Evolutionary conservation across 202 grass and related monocot species (phyloP).

Genomic region (Setaria italica): DNA sequence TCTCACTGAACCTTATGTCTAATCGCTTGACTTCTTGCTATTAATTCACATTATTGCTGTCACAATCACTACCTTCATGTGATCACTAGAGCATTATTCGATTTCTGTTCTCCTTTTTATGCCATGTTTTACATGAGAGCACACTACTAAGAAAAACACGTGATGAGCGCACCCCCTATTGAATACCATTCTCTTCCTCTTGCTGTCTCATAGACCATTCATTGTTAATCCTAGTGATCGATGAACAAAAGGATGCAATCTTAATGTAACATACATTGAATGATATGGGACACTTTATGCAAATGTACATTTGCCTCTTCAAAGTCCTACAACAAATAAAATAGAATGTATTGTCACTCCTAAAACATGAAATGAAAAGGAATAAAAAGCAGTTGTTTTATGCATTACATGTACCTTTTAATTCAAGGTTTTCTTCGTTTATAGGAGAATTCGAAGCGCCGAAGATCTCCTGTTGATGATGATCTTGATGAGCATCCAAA

Average conservation of each 20-base stretch:
- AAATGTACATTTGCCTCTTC: slow-evolving; percentile 13
- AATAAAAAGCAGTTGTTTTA: not conserved
- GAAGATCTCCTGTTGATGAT: slow-evolving; percentile 61
- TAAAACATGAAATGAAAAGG: slow-evolving; percentile 5
- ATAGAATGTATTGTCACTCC: not conserved
- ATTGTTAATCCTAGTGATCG: not conserved
- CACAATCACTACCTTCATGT: slow-evolving; percentile 4
- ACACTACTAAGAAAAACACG: not conserved
- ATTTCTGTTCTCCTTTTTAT: not conserved
- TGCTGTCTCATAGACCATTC: not conserved
- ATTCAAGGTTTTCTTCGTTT: slow-evolving; percentile 41
- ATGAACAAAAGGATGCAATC: not conserved
- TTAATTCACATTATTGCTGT: not conserved
- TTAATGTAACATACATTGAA: not conserved
- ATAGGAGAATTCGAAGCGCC: slow-evolving; percentile 58
- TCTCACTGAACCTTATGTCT: slow-evolving; percentile 6
- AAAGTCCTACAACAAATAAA: slow-evolving; percentile 8
- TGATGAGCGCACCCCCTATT: not conserved
- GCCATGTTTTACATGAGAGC: not conserved
- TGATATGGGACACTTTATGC: not conserved
- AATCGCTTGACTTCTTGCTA: slow-evolving; percentile 31
- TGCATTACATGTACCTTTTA: slow-evolving; percentile 25
- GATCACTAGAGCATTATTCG: slow-evolving; percentile 10
- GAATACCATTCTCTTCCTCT: not conserved
- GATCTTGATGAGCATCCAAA: slow-evolving; percentile 61